phyloP scores from a whole-genome alignment of 768 basidiomycete species.

The Panus rudis region DNA sequence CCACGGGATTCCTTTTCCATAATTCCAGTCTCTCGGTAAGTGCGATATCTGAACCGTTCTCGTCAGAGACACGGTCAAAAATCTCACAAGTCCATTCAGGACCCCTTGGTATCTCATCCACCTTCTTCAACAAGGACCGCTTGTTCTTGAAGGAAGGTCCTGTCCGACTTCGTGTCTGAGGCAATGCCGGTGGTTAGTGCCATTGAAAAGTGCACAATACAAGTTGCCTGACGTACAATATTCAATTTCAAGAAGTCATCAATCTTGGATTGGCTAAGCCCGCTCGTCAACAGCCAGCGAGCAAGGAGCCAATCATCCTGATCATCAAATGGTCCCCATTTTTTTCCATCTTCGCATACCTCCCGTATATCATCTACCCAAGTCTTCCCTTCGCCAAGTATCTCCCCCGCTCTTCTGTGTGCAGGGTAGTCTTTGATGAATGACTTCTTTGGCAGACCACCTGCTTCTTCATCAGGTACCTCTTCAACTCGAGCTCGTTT shows the following conservation, averaged over 20 bases:
- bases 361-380: slow-evolving; percentile 11
- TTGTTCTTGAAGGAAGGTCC: slow-evolving; percentile 22
- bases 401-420: slow-evolving; percentile 1
- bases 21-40: slow-evolving; percentile 14
- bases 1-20: slow-evolving; percentile 20
- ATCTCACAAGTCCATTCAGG: slow-evolving; percentile 19
- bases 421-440: slow-evolving; percentile 9
- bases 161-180: slow-evolving; percentile 14
- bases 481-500: slow-evolving; percentile 9
- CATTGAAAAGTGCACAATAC: no score
- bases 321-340: slow-evolving; percentile 23
- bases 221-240: slow-evolving; percentile 21
- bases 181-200: no score
- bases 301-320: slow-evolving; percentile 19
- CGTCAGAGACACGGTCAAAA: slow-evolving; percentile 6
- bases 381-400: slow-evolving; percentile 7
- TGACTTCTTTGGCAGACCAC: slow-evolving; percentile 6
- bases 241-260: slow-evolving; percentile 26
- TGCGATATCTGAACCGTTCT: slow-evolving; percentile 7
- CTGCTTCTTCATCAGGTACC: slow-evolving; percentile 10
- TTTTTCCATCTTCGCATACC: slow-evolving; percentile 1
- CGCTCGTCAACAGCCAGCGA: slow-evolving; percentile 1
- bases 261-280: slow-evolving; percentile 5
- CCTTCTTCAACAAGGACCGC: slow-evolving; percentile 15
- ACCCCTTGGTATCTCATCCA: slow-evolving; percentile 22